A percentile compares a stretch with the other conserved stretches of the same genome.
These are phyloP conservation scores for Flagelloscypha sp. DNA, from an alignment of 768 basidiomycete species.

Conservation along the genomic window DNA sequence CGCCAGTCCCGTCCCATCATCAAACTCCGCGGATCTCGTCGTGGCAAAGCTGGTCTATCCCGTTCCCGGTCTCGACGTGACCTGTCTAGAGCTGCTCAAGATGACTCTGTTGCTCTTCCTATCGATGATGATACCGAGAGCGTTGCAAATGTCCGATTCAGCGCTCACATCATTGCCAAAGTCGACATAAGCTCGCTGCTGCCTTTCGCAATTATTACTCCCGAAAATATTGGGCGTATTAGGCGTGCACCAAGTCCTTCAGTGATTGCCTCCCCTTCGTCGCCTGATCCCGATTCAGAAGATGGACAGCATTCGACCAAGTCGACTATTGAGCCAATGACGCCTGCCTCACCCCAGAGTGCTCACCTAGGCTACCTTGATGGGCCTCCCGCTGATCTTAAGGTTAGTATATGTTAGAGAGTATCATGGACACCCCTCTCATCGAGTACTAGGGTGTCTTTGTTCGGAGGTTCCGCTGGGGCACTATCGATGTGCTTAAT, in stretches of 20 bases:
- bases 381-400: conserved; percentile 58
- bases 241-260: conserved; percentile 22
- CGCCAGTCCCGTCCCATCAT: conserved; percentile 67
- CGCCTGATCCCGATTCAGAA: conserved; percentile 32
- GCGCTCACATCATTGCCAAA: conserved; percentile 58
- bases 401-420: too few relatives aligned
- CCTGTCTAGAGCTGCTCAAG: conserved; percentile 48
- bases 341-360: conserved; percentile 30
- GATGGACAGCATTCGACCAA: conserved; percentile 29
- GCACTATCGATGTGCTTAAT: conserved; percentile 78
- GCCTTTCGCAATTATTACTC: conserved; percentile 76
- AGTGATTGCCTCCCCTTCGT: conserved; percentile 20
- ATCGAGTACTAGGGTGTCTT: too few relatives aligned
- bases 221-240: conserved; percentile 42
- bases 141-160: conserved; percentile 70
- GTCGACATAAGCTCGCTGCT: conserved; percentile 49
- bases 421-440: too few relatives aligned
- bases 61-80: conserved; percentile 71
- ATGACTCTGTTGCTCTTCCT: conserved; percentile 41
- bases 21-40: conserved; percentile 54
- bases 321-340: conserved; percentile 23
- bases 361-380: conserved; percentile 31
- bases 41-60: conserved; percentile 33
- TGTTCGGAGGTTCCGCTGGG: conserved; percentile 78
- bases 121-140: conserved; percentile 59